Conservation (phyloP, 2,329 filamentous ascomycete species). For the Incumbomyces delicatus region DNA sequence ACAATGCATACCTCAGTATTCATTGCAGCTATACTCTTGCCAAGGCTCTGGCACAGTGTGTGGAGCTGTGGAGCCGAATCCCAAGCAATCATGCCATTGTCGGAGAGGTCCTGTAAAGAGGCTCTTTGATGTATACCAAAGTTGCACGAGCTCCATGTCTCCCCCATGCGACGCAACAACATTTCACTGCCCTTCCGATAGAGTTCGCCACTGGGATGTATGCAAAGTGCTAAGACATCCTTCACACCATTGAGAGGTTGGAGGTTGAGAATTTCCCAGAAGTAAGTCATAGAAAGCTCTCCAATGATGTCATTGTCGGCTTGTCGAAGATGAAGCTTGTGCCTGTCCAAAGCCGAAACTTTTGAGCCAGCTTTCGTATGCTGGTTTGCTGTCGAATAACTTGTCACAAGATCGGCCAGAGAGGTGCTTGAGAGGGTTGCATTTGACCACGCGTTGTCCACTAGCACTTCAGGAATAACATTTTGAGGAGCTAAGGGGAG, state of each 20-base stretch:
- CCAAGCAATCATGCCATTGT: slow-evolving; percentile 31
- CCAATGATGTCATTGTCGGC: slow-evolving; percentile 45
- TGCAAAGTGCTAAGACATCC: slow-evolving; percentile 47
- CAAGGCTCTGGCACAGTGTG: slow-evolving; percentile 28
- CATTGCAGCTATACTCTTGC: slow-evolving; percentile 26
- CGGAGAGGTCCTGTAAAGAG: slow-evolving; percentile 30
- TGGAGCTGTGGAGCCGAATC: slow-evolving; percentile 19
- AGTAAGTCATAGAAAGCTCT: slow-evolving; percentile 46
- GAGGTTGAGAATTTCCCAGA: slow-evolving; percentile 53
- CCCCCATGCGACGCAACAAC: slow-evolving; percentile 45
- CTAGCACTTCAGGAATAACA: slow-evolving; percentile 16
- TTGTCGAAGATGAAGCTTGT: slow-evolving; percentile 46
- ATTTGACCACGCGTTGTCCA: neutral
- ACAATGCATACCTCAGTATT: slow-evolving; percentile 37
- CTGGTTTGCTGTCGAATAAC: slow-evolving; percentile 13
- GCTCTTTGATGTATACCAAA: slow-evolving; percentile 43
- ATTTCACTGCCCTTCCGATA: slow-evolving; percentile 37
- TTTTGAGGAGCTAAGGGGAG: slow-evolving; percentile 16
- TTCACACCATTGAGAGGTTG: slow-evolving; percentile 47
- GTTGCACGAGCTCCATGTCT: slow-evolving; percentile 48
- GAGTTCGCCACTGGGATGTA: slow-evolving; percentile 42
- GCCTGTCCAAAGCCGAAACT: slow-evolving; percentile 24
- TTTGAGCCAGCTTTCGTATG: slow-evolving; percentile 23
- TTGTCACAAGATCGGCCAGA: slow-evolving; percentile 7
- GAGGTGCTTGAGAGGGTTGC: neutral